Evolutionary conservation across 2,329 filamentous ascomycete species (phyloP), one percentile per base, ranked within the genome.

Genomic region (Fusarium staphyleae): DNA sequence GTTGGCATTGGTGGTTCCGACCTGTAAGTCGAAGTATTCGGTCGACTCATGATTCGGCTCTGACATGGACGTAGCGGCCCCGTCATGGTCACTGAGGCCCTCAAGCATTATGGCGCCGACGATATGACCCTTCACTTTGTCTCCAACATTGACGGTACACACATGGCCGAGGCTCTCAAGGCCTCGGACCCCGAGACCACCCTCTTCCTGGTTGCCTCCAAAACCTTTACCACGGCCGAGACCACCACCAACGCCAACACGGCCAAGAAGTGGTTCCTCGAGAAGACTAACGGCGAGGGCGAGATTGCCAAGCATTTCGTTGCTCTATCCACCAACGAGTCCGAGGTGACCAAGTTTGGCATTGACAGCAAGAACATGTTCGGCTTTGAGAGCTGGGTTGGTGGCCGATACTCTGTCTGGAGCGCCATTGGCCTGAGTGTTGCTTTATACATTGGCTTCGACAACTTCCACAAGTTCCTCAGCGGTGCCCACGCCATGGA

Each of bases 351-450:
- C 78, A 98, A 98, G 83, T 99, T 99, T 70, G 95, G 95, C 64
- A 99, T 99, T 70, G 93, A 98, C 79, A 88, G 87, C 78, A 93
- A 93, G 84, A 99, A 98, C 84, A 99, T 99, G 95, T 99, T 99
- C 72, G 93, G 92, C 69, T 99, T 99, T 74, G 93, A 93, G 77
- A 96, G 90, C 78, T 99, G 95, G 95, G 93, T 98, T 45, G 95
- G 95, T 74, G 95, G 95, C 52, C 90, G 95, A 55, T 99, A 99
- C 85, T 96, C 92, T 55, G 95, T 99, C 65, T 99, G 95, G 95
- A 96, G 92, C 66, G 95, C 95, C 74, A 99, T 99, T 71, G 95
- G 95, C 67, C 81, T 99, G 59, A 96, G 91, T 61, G 93, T 99
- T 52, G 89, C 89, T 66, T 83, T 99, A 64, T 96, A 97, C 81